Evolutionary conservation across 2,329 filamentous ascomycete genomes (phyloP).

Genomic region (Rutstroemia sp.): DNA sequence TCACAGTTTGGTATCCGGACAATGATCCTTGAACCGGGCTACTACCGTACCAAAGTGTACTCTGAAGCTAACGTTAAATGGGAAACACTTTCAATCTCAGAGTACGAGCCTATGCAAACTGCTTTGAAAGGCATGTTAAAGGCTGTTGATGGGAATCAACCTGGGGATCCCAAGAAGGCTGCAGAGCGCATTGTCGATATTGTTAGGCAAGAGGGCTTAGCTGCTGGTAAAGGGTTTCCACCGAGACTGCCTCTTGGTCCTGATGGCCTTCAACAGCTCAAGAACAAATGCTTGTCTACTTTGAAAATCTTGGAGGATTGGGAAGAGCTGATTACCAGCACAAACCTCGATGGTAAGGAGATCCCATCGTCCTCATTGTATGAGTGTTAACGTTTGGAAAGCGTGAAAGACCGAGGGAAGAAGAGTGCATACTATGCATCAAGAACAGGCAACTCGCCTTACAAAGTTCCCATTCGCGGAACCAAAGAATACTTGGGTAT

Average conservation of each 20-base stretch:
- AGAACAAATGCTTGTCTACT: conserved; percentile 19
- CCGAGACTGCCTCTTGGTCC: conserved; percentile 31
- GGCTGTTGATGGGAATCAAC: conserved; percentile 29
- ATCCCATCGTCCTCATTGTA: too few relatives aligned
- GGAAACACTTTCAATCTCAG: neutral
- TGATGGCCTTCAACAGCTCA: conserved; percentile 29
- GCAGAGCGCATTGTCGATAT: conserved; percentile 34
- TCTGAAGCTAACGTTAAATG: conserved; percentile 3
- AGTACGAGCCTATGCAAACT: conserved; percentile 9
- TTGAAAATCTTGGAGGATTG: conserved; percentile 15
- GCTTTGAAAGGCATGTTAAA: conserved; percentile 14
- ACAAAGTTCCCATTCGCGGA: too few relatives aligned
- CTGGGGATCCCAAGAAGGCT: conserved; percentile 34
- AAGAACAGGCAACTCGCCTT: too few relatives aligned
- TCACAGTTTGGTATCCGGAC: conserved; percentile 12
- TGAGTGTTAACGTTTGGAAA: too few relatives aligned
- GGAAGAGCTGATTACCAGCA: conserved; percentile 16
- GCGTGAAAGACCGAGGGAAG: too few relatives aligned
- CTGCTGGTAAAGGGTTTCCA: conserved; percentile 27
- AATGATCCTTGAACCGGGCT: conserved; percentile 38
- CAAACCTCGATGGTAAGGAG: neutral
- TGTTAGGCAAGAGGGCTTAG: conserved; percentile 27
- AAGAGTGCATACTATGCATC: too few relatives aligned
- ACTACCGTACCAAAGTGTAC: conserved; percentile 41
- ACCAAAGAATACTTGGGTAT: too few relatives aligned